Base-by-base conservation (phyloP, 768 basidiomycete species). In the Amanita polypyramis region DNA sequence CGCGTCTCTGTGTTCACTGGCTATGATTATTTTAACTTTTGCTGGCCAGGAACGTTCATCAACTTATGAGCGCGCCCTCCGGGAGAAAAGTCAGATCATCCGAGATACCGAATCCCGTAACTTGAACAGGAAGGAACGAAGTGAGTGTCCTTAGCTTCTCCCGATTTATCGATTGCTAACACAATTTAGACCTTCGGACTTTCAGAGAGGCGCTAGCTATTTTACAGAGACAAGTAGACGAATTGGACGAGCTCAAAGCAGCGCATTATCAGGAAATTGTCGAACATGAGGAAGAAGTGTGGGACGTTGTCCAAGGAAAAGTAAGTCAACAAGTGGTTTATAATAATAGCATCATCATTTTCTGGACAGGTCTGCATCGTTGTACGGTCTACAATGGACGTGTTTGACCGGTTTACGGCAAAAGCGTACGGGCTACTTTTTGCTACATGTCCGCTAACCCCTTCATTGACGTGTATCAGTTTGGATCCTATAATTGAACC, bases 201-300 rank as follows among this genome's bases (percentile, higher is more conserved):
- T 95, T 95, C 66, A 74, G 92, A 54, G 82, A 87, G 65, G 89
- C 92, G 15, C 67, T 96, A 30, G 63, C 76, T 21, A 72, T 90
- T 11, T 67, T 95, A 35, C 93, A 95, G 56, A 72, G 80, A 34
- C 91, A 95, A 62, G 91, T 97, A 0, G 90, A 95, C 56, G 92
- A 92, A 51, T 70, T 96, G 2, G 93, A 97, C 63, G 79, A 79
- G 46, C 68, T 97, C 48, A 95, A 94, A 59, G 76, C 70, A 6
- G 72, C 76, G 5, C 91, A 97, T 65, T 94, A 97, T 58, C 77
- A 83, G 53, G 83, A 91, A 56, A 91, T 95, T 45, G 67, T 92
- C 43, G 87, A 89, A 50, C 92, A 93, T 55, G 93, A 96, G 65
- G 90, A 94, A 55, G 83, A 95, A 62, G 85, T 91, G n/a, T 97